Evolutionary conservation across 768 basidiomycete genomes (phyloP).

Genomic region (Rhodotorula kratochvilovae): DNA sequence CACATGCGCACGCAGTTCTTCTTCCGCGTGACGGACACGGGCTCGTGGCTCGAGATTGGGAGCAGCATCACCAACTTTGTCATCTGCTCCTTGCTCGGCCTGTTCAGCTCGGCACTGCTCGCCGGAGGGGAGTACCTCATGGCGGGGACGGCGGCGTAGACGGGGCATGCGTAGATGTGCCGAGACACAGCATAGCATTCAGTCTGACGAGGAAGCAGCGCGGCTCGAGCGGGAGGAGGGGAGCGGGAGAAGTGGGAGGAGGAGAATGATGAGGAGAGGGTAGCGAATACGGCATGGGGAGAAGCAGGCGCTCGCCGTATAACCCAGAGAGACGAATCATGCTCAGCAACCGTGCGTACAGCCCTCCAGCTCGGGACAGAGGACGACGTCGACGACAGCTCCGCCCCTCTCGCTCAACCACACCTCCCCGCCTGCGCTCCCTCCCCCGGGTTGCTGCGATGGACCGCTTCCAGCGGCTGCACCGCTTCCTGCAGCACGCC

Average conservation of each 20-base stretch:
- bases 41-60: constrained; percentile 85
- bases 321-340: too few relatives aligned
- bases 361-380: too few relatives aligned
- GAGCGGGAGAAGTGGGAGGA: too few relatives aligned
- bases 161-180: too few relatives aligned
- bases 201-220: too few relatives aligned
- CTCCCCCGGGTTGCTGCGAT: not conserved
- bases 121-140: constrained; percentile 57
- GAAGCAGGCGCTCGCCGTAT: too few relatives aligned
- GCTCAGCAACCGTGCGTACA: too few relatives aligned
- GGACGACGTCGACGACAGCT: too few relatives aligned
- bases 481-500: constrained; percentile 15
- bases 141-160: not conserved
- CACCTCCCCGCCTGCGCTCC: not conserved
- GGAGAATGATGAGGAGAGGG: too few relatives aligned
- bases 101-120: constrained; percentile 75
- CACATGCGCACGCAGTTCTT: constrained; percentile 56
- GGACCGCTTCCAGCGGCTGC: constrained; percentile 33
- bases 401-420: not conserved
- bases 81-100: constrained; percentile 69
- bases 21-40: constrained; percentile 70
- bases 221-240: too few relatives aligned
- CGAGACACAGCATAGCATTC: too few relatives aligned
- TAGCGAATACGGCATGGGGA: too few relatives aligned
- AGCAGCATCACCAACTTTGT: constrained; percentile 84